Base-by-base conservation (phyloP, 495 filamentous ascomycete genomes). In the Xylaria acuta region DNA sequence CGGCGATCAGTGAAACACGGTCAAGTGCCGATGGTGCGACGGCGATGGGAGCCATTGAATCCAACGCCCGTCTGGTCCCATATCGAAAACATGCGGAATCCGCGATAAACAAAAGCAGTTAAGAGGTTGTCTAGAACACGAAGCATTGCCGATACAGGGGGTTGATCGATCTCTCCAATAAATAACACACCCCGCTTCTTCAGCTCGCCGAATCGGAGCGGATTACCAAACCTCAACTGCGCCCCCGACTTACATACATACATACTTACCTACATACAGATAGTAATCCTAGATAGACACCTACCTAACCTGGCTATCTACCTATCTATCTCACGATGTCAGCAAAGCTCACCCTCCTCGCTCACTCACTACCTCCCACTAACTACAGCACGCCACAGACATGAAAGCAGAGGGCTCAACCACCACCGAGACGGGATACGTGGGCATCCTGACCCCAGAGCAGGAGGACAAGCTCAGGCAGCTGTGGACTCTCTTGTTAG, bases 391-490 rank as follows among this genome's bases (percentile, higher is more conserved):
- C 34, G 32, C 34, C 38, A 51, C 12, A 45, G 43, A 66, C 25
- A 66, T 66, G 63, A 66, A 27, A 51, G 20, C 40, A 12, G 27
- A 49, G 25, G 43, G 27, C 45, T 9, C 47, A 0, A n/a, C 45
- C 27, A 38, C 34, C 14, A 41, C 32, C 43, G 34, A 56, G 49
- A 45, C 69, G 14, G 59, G 69, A 41, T 65, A 40, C 45, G 59
- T 65, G 25, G 69, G 69, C 25, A 41, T 43, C 47, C 47, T 62
- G 38, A 71, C 43, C 1, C 49, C 32, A 30, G 69, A 64, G 3
- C 45, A 71, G 34, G 59, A 65, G 34, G 56, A 22, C 43, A 65
- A 59, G 34, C 69, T 71, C n/a, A 38, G 38, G 30, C 67, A 62
- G 51, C 51, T 70, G 43, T 70, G 67, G 67, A 36, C n/a, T 34